phyloP scores from a whole-genome alignment of 2,329 filamentous ascomycete genomes.

The Trichoderma pleuroti region DNA sequence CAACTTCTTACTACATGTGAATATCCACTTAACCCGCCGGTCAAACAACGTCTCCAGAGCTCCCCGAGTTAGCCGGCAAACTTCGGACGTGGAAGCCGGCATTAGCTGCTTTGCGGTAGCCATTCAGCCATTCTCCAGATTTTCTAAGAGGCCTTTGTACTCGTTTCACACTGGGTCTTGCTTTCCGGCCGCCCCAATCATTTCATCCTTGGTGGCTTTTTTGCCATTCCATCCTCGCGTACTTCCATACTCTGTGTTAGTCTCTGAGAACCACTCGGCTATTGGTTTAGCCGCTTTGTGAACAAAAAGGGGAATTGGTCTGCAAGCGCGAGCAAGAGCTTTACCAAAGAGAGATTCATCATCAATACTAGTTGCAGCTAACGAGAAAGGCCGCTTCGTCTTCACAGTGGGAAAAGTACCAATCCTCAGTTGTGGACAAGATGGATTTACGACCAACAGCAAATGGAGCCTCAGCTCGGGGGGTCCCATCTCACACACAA shows the following conservation, averaged over 20 bases:
- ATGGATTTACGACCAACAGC: neutral
- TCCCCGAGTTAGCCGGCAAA: neutral
- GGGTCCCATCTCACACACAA: neutral
- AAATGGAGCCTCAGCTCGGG: neutral
- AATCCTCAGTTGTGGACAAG: neutral
- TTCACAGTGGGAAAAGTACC: neutral
- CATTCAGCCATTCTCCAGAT: neutral
- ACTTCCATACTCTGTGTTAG: neutral
- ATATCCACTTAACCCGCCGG: constrained; percentile 4
- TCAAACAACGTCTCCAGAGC: neutral
- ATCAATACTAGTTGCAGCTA: neutral
- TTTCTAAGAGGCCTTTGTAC: neutral
- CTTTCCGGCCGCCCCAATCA: neutral
- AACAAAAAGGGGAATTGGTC: neutral
- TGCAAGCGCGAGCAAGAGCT: neutral
- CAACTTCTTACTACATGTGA: neutral
- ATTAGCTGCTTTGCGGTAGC: neutral
- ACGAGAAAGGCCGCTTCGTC: neutral
- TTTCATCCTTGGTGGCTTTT: neutral
- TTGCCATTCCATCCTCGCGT: neutral
- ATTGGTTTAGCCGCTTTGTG: constrained; percentile 7
- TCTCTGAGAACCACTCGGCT: neutral
- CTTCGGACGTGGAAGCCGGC: neutral
- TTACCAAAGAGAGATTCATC: neutral
- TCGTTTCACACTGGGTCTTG: neutral